Conservation (phyloP, 176 grass and related monocot species). For the Eragrostis curvula region DNA sequence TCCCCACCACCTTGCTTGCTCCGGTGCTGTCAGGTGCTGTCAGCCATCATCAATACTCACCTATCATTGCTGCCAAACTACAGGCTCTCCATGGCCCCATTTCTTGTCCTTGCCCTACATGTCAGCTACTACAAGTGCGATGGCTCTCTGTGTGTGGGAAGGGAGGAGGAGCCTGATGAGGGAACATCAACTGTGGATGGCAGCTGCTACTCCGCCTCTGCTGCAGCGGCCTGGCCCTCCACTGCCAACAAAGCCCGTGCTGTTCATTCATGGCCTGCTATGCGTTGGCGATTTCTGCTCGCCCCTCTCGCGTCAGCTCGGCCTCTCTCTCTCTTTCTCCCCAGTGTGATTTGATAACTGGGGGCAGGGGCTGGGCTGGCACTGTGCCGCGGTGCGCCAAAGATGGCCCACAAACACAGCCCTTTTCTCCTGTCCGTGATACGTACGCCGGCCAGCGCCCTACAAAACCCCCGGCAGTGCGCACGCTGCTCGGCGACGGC, state of each 20-base stretch:
- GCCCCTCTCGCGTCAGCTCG: background rate
- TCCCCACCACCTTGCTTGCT: background rate
- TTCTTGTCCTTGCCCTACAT: background rate
- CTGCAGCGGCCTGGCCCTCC: slow-evolving; percentile 11
- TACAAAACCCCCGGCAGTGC: slow-evolving; percentile 23
- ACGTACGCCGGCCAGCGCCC: background rate
- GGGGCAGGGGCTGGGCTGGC: slow-evolving; percentile 26
- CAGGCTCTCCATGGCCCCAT: background rate
- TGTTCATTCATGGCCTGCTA: slow-evolving; percentile 54
- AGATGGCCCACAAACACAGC: slow-evolving; percentile 42
- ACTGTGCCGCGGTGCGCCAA: slow-evolving; percentile 31
- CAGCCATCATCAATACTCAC: slow-evolving; percentile 11
- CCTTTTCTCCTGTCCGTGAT: slow-evolving; percentile 2
- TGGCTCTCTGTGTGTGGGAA: background rate
- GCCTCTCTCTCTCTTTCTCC: background rate
- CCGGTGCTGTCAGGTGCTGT: background rate
- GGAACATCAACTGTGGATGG: slow-evolving; percentile 27
- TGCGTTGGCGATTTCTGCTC: background rate
- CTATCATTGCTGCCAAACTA: slow-evolving; percentile 7
- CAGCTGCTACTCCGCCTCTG: background rate
- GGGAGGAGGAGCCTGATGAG: background rate
- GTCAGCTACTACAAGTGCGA: background rate
- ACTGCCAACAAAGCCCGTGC: slow-evolving; percentile 39
- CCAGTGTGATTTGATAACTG: slow-evolving; percentile 48
- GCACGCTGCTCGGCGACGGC: background rate